These are phyloP conservation scores for Podospora pseudocomata DNA, from an alignment of 495 filamentous ascomycete species.

Conservation along the genomic window DNA sequence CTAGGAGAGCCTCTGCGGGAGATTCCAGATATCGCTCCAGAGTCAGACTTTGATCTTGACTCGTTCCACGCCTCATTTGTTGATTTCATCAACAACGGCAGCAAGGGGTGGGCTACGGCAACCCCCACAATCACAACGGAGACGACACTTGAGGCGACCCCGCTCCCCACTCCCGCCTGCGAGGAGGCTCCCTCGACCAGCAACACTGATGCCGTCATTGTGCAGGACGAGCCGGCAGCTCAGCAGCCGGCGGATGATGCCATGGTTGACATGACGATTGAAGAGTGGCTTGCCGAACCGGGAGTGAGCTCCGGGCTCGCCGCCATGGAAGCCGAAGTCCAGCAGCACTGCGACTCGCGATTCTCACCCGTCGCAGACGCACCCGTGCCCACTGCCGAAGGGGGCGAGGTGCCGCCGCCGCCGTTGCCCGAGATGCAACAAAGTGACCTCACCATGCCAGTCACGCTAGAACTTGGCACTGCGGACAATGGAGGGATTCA, in stretches of 20 bases:
- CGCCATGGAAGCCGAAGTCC: not conserved
- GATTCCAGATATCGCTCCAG: constrained; percentile 1
- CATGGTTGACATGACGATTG: constrained; percentile 27
- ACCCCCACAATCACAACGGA: not conserved
- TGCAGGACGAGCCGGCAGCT: not conserved
- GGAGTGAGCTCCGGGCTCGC: not conserved
- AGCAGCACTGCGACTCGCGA: not conserved
- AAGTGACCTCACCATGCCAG: not conserved
- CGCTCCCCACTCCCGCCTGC: not conserved
- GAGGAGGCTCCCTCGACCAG: not conserved
- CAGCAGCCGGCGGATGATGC: constrained; percentile 18
- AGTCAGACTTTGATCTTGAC: constrained; percentile 21
- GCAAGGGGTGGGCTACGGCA: constrained; percentile 1
- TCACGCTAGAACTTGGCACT: not conserved
- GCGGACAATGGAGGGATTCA: constrained; percentile 3
- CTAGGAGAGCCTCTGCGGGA: constrained; percentile 1
- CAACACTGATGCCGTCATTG: not conserved
- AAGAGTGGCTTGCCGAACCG: constrained; percentile 34
- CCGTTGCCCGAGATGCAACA: not conserved
- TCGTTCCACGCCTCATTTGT: constrained; percentile 22
- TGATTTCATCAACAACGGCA: constrained; percentile 19
- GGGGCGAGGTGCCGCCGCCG: not conserved
- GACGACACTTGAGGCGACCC: not conserved
- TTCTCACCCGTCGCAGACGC: constrained; percentile 3
- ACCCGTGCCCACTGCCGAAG: not conserved